These are phyloP conservation scores for Wallacemonas rigidus DNA, from an alignment of 208 protist species.

Conservation along the genomic window DNA sequence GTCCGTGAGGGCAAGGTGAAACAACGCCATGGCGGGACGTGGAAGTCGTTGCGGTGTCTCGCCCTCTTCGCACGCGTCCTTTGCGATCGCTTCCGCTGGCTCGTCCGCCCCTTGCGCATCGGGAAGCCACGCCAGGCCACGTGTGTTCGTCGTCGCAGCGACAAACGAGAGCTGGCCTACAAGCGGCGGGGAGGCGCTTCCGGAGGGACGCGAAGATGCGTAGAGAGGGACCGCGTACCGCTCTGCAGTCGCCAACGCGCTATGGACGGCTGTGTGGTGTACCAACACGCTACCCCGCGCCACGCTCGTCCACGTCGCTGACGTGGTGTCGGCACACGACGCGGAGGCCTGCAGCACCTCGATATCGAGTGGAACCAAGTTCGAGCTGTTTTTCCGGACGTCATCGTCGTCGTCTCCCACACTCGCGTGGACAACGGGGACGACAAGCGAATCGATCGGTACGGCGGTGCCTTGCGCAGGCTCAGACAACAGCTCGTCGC, in stretches of 20 bases:
- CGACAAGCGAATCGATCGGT: conserved; percentile 1
- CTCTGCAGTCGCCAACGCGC: too few species aligned
- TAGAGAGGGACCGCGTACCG: too few species aligned
- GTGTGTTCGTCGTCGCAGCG: too few species aligned
- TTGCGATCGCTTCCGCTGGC: too few species aligned
- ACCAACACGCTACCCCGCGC: neutral
- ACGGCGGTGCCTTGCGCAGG: neutral
- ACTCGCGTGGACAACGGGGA: neutral
- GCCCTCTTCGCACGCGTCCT: neutral
- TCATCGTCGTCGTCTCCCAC: neutral
- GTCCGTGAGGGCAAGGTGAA: neutral
- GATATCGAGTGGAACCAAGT: neutral
- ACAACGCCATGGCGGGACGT: neutral
- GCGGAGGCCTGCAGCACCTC: neutral
- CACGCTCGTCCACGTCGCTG: neutral
- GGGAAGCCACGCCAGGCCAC: too few species aligned
- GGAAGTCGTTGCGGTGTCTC: neutral
- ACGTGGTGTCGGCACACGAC: neutral
- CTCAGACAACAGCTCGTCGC: too few species aligned
- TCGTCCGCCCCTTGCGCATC: too few species aligned
- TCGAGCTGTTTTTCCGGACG: too few species aligned
- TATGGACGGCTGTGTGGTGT: neutral
- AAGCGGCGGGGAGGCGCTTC: too few species aligned
- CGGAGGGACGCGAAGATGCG: too few species aligned
- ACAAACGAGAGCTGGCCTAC: too few species aligned